Percentiles rank a stretch among this genome's conserved stretches.
phyloP scores from a whole-genome alignment of 2,329 filamentous ascomycete species.

The Graphilbum fragrans region DNA sequence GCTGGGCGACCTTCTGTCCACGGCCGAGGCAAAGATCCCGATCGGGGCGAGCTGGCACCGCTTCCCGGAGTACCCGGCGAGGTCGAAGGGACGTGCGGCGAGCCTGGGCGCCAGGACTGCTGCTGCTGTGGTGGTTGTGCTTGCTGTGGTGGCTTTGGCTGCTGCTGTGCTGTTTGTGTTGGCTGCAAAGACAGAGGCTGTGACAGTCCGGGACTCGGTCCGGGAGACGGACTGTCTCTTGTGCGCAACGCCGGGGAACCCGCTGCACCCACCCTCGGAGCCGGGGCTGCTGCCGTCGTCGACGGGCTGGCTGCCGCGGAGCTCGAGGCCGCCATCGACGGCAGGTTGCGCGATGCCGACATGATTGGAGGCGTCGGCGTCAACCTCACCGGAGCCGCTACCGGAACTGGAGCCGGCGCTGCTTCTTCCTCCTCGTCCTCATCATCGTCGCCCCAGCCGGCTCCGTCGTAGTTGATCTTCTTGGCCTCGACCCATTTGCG shows the following conservation, averaged over 20 bases:
- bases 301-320: constrained; percentile 1
- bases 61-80: neutral
- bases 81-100: too few species aligned
- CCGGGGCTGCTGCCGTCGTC: constrained; percentile 4
- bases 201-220: constrained; percentile 12
- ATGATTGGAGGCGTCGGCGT: neutral
- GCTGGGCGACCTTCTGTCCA: constrained; percentile 23
- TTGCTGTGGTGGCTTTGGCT: neutral
- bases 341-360: constrained; percentile 1
- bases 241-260: constrained; percentile 2
- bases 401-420: neutral
- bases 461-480: constrained; percentile 75
- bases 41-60: neutral
- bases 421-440: constrained; percentile 37
- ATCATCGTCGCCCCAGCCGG: constrained; percentile 76
- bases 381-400: neutral
- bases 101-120: constrained; percentile 3
- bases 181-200: constrained; percentile 2
- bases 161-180: neutral
- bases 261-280: neutral
- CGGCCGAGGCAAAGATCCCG: constrained; percentile 15
- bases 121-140: neutral
- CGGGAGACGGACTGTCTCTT: constrained; percentile 9
- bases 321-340: constrained; percentile 1
- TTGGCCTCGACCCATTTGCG: constrained; percentile 93